Conservation (phyloP, 257 asterid species). For the Lycium barbarum region DNA sequence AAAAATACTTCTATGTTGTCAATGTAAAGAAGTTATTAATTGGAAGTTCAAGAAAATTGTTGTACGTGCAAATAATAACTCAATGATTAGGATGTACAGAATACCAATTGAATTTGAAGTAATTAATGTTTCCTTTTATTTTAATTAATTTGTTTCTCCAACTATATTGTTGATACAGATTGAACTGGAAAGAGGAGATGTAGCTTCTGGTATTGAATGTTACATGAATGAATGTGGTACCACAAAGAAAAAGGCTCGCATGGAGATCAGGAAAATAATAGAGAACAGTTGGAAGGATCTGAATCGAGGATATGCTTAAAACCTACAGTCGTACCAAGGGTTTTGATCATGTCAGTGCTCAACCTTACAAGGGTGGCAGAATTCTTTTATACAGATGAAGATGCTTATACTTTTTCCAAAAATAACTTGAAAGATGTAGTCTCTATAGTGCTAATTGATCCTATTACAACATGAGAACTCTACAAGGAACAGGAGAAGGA, state of each 20-base stretch:
- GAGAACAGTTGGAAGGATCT: conserved; percentile 39
- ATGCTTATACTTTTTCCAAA: conserved; percentile 5
- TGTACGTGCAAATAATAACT: neutral
- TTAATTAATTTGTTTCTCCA: neutral
- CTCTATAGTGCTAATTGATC: conserved; percentile 19
- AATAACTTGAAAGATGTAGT: neutral
- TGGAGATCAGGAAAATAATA: conserved; percentile 1
- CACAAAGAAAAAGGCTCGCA: conserved; percentile 25
- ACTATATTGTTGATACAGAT: neutral
- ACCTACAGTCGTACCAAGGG: conserved; percentile 25
- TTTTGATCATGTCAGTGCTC: conserved; percentile 19
- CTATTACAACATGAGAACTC: neutral
- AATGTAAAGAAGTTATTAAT: too few relatives aligned
- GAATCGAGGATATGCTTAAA: conserved; percentile 34
- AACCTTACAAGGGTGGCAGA: conserved; percentile 31
- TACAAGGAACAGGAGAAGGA: neutral
- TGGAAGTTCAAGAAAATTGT: neutral
- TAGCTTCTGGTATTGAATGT: conserved; percentile 17
- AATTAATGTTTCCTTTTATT: neutral
- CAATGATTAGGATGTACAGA: neutral
- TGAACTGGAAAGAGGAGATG: conserved; percentile 24
- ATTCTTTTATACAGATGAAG: conserved; percentile 36
- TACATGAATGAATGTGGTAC: neutral
- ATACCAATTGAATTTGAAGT: neutral
- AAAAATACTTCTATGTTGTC: too few relatives aligned